Evolutionary conservation across 2,329 filamentous ascomycete genomes (phyloP).

Genomic region (Rachicladosporium sp.): DNA sequence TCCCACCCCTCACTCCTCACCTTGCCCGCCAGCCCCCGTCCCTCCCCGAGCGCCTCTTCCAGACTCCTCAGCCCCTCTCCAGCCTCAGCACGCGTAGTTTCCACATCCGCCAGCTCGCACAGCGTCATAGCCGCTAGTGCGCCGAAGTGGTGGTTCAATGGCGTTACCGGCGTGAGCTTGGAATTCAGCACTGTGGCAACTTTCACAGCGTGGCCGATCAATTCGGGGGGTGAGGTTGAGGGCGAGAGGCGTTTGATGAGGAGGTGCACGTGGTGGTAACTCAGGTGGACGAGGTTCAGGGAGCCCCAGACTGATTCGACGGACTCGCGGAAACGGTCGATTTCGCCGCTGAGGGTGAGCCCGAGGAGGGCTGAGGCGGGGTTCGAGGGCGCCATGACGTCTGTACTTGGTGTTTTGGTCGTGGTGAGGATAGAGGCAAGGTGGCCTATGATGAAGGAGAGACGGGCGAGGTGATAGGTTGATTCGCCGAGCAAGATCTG

Average conservation of each 20-base stretch:
- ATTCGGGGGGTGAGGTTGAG: constrained; percentile 42
- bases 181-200: constrained; percentile 46
- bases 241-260: constrained; percentile 50
- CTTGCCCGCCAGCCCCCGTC: constrained; percentile 29
- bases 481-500: constrained; percentile 49
- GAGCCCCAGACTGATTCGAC: constrained; percentile 42
- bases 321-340: constrained; percentile 55
- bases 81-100: constrained; percentile 46
- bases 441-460: constrained; percentile 47
- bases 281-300: constrained; percentile 51
- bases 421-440: constrained; percentile 37
- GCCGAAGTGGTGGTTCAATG: constrained; percentile 56
- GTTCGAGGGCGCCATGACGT: constrained; percentile 31
- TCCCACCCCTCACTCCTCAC: constrained; percentile 46
- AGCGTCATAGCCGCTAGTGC: constrained; percentile 49
- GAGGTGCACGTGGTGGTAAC: constrained; percentile 58
- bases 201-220: constrained; percentile 49
- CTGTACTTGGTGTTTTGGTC: constrained; percentile 31
- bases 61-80: constrained; percentile 44
- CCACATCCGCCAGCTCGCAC: constrained; percentile 44
- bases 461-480: constrained; percentile 53
- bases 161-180: constrained; percentile 44
- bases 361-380: constrained; percentile 34
- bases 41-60: constrained; percentile 36
- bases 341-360: constrained; percentile 42